Conservation (phyloP, 202 grass and related monocot genomes). For the Tripidium arundinaceum region DNA sequence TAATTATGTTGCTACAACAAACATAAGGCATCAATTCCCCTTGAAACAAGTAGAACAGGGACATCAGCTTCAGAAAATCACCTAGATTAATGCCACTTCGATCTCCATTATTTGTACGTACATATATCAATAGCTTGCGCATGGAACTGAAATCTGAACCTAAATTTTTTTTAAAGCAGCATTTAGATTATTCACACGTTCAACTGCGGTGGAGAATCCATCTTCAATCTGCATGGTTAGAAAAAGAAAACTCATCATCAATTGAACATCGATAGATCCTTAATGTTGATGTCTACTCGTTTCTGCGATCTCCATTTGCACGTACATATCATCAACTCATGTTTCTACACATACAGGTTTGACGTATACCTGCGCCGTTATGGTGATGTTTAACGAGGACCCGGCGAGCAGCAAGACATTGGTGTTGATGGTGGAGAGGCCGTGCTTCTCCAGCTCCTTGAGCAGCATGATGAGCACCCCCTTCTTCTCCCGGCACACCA, state of each 20-base stretch:
- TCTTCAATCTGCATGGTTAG: slow-evolving; percentile 13
- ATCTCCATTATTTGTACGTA: neutral
- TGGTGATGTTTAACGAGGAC: slow-evolving; percentile 16
- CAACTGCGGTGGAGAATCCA: neutral
- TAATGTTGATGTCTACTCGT: neutral
- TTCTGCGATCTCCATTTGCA: too few relatives aligned
- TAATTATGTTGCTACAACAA: neutral
- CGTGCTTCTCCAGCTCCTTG: slow-evolving; percentile 28
- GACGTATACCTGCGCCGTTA: slow-evolving; percentile 17
- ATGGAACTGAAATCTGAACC: neutral
- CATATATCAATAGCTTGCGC: neutral
- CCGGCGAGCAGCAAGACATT: neutral
- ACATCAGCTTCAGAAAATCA: neutral
- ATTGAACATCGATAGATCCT: too few relatives aligned
- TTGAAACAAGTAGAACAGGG: neutral
- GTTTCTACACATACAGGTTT: too few relatives aligned
- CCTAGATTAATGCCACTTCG: neutral
- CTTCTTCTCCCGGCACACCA: slow-evolving; percentile 31
- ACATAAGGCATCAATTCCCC: neutral
- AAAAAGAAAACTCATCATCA: neutral
- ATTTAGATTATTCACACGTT: slow-evolving; percentile 23
- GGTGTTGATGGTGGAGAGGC: slow-evolving; percentile 19
- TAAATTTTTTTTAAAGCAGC: neutral
- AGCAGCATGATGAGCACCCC: slow-evolving; percentile 25
- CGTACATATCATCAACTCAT: too few relatives aligned